A percentile compares a stretch with the other conserved stretches of the same genome.
phyloP scores from a whole-genome alignment of 1,139 yeast species.

The Pichia sp. region DNA sequence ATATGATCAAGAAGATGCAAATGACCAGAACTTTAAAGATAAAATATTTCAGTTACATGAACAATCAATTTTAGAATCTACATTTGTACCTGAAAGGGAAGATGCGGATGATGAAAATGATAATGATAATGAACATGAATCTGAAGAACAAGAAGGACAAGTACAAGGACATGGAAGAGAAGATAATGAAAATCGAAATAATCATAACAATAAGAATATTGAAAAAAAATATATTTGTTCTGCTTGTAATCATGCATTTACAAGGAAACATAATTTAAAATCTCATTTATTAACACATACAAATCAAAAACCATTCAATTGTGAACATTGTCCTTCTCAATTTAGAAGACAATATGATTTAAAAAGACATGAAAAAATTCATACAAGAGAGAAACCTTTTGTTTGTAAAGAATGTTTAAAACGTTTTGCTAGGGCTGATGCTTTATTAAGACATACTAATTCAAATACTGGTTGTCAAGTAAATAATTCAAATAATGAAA shows the following conservation, averaged over 20 bases:
- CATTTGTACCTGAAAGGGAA: too few species aligned
- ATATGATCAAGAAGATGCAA: too few species aligned
- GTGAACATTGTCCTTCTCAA: constrained; percentile 55
- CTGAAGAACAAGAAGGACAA: neutral
- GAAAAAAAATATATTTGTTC: constrained; percentile 34
- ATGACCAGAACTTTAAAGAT: neutral
- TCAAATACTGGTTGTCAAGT: constrained; percentile 26
- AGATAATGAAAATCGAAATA: neutral
- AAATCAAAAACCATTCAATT: constrained; percentile 57
- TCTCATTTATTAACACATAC: constrained; percentile 69
- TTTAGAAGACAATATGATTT: constrained; percentile 74
- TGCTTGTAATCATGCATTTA: constrained; percentile 56
- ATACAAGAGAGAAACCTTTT: constrained; percentile 71
- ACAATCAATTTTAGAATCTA: neutral
- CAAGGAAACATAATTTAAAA: constrained; percentile 69
- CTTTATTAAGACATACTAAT: constrained; percentile 56
- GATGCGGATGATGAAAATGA: neutral
- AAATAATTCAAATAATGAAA: neutral
- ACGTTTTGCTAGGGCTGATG: constrained; percentile 72
- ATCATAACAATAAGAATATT: neutral
- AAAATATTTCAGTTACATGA: neutral
- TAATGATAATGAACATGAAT: neutral
- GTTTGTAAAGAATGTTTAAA: constrained; percentile 57
- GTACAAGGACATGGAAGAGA: too few species aligned
- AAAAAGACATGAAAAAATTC: constrained; percentile 68